Evolutionary conservation across 768 basidiomycete species (phyloP).

Genomic region (Exidia glandulosa): DNA sequence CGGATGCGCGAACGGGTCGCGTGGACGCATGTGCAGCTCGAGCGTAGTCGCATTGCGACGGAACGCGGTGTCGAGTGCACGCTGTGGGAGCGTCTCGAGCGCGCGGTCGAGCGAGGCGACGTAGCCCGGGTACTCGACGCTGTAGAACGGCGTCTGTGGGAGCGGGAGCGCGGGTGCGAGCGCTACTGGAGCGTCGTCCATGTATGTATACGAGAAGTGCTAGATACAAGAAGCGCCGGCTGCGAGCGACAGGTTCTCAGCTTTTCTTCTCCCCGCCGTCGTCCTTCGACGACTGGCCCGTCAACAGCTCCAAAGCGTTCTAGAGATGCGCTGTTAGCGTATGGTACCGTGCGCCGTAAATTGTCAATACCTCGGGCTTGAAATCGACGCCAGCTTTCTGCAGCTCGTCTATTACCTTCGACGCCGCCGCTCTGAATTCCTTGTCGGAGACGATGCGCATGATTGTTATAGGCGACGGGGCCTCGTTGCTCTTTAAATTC

Average conservation of each 20-base stretch:
- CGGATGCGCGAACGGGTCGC: conserved; percentile 72
- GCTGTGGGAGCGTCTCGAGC: conserved; percentile 52
- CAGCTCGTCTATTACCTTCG: conserved; percentile 37
- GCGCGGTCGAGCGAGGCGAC: conserved; percentile 51
- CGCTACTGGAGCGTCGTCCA: not conserved
- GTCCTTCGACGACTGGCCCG: conserved; percentile 17
- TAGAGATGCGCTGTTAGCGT: conserved; percentile 12
- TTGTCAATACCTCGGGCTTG: conserved; percentile 38
- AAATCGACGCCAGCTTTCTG: conserved; percentile 52
- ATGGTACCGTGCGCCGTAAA: not conserved
- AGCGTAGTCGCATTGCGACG: conserved; percentile 48
- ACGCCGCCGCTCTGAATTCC: conserved; percentile 40
- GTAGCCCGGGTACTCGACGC: conserved; percentile 87
- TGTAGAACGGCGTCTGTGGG: conserved; percentile 53
- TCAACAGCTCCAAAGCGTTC: conserved; percentile 39
- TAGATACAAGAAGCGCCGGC: too few species aligned
- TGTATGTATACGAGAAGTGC: not conserved
- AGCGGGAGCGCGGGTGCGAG: conserved; percentile 24
- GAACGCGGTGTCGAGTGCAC: conserved; percentile 66
- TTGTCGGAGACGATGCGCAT: conserved; percentile 41
- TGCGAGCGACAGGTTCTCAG: not conserved
- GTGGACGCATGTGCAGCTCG: conserved; percentile 66
- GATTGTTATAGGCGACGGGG: conserved; percentile 41
- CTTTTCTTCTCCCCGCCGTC: not conserved
- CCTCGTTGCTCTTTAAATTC: conserved; percentile 30